Percentiles rank a stretch among this genome's conserved stretches.
These are phyloP conservation scores for Malassezia psittaci DNA, from an alignment of 1,284 basidiomycete species.

Conservation along the genomic window DNA sequence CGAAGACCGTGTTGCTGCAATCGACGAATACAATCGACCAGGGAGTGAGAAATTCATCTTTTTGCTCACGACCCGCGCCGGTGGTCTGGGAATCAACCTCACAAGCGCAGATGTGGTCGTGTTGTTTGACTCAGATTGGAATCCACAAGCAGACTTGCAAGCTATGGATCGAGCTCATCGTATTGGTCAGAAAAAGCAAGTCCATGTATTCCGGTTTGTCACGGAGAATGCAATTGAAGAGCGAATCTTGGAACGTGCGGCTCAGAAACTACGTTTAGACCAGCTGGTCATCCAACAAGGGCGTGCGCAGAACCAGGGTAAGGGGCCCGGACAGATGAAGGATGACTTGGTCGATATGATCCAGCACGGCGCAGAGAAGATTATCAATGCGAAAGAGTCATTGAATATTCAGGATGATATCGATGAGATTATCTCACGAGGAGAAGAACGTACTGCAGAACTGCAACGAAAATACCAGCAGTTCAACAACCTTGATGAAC, in stretches of 20 bases:
- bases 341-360: constrained; percentile 98
- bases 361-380: constrained; percentile 91
- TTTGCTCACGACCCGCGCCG: constrained; percentile 92
- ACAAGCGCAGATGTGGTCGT: constrained; percentile 92
- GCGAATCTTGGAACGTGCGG: constrained; percentile 88
- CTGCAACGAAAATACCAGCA: constrained; percentile 86
- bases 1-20: constrained; percentile 86
- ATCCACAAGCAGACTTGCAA: constrained; percentile 95
- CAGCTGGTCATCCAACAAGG: constrained; percentile 98
- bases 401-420: constrained; percentile 82
- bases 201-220: constrained; percentile 95
- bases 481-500: constrained; percentile 73
- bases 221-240: constrained; percentile 94
- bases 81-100: constrained; percentile 93
- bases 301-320: constrained; percentile 54
- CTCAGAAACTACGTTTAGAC: constrained; percentile 87
- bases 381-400: constrained; percentile 61
- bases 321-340: constrained; percentile 70
- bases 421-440: constrained; percentile 69
- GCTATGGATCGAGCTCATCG: constrained; percentile 99
- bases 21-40: constrained; percentile 96
- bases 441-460: constrained; percentile 76
- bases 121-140: constrained; percentile 98
- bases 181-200: constrained; percentile 97
- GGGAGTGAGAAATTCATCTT: constrained; percentile 94